Percentiles rank a stretch among this genome's conserved stretches.
These are phyloP conservation scores for Mycosarcoma mackinlayi DNA, from an alignment of 1,284 basidiomycete species.

Conservation along the genomic window DNA sequence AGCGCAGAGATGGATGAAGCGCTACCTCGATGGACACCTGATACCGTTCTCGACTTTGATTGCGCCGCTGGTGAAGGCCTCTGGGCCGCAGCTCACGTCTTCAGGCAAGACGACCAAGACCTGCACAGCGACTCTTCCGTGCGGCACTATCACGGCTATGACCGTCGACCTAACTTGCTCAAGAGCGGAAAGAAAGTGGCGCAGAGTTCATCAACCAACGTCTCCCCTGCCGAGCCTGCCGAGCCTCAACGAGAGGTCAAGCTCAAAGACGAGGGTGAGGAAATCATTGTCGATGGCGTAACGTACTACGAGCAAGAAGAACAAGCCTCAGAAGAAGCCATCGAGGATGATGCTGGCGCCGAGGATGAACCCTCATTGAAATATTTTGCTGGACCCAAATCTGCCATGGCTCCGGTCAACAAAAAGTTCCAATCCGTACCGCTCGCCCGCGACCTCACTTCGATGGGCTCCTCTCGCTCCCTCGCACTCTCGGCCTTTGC, in stretches of 20 bases:
- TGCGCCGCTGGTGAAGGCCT: slow-evolving; percentile 58
- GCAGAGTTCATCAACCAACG: slow-evolving; percentile 26
- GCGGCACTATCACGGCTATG: slow-evolving; percentile 40
- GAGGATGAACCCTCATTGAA: slow-evolving; percentile 6
- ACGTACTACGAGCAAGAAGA: slow-evolving; percentile 44
- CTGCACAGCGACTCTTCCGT: slow-evolving; percentile 8
- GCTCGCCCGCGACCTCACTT: slow-evolving; percentile 22
- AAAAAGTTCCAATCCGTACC: slow-evolving; percentile 42
- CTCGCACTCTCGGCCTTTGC: slow-evolving; percentile 87
- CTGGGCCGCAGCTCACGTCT: slow-evolving; percentile 61
- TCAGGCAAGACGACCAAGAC: slow-evolving; percentile 21
- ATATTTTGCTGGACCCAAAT: slow-evolving; percentile 29
- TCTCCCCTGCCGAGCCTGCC: slow-evolving; percentile 16
- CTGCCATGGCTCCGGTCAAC: slow-evolving; percentile 30
- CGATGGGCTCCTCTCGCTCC: slow-evolving; percentile 62
- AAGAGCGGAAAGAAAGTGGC: slow-evolving; percentile 45
- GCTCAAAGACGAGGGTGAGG: slow-evolving; percentile 33
- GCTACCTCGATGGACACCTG: slow-evolving; percentile 46
- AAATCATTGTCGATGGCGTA: slow-evolving; percentile 33
- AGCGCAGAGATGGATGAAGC: background rate
- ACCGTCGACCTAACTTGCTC: slow-evolving; percentile 42
- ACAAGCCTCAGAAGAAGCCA: background rate
- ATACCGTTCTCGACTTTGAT: slow-evolving; percentile 53
- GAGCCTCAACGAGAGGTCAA: slow-evolving; percentile 16
- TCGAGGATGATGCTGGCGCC: too few species aligned